Base-by-base conservation (phyloP, 2,329 filamentous ascomycete species). In the Ophiostoma australiae region DNA sequence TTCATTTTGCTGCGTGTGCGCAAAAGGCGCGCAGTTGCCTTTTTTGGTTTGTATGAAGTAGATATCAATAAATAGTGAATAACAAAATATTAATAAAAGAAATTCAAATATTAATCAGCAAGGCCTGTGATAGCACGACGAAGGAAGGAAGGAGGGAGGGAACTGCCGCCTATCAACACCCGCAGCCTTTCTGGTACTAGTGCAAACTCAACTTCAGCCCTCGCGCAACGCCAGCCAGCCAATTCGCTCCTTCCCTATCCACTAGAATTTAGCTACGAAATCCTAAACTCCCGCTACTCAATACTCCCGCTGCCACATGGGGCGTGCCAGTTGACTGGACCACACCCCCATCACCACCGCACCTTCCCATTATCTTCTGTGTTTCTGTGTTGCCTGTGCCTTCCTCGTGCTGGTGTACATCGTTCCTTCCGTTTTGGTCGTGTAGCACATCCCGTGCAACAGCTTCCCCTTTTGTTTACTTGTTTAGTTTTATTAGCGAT, bases 391-490 rank as follows among this genome's bases (percentile, higher is more conserved):
- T 31, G 27, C 27, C 20, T 67, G 39, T 35, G 39, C 63, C 23
- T 48, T n/a, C n/a, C 63, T 39, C 63, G 63, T 66, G 55, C 55
- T 63, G 33, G 39, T 67, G 23, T 63, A 63, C 63, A n/a, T 65
- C 20, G 69, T 63, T 52, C 67, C 68, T 68, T 52, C 72, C 66
- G 35, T 68, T 70, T 72, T 58, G 65, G 68, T 55, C 69, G 52
- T 70, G 68, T 69, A 70, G 44, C 69, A 70, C 69, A 70, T 70
- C 52, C 44, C 44, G 72, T 70, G 69, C 70, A 67, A 70, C 72
- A 17, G 27, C 15, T 68, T 55, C 13, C 23, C 35, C 35, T 39
- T 63, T 63, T 66, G 63, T 39, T 39, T 39, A n/a, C 20, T 65
- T 15, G 2, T 33, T 65, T 17, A 17, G 10, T 63, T 23, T 13